Evolutionary conservation across 2,329 filamentous ascomycete species (phyloP).

Genomic region (Neofusicoccum umdonicola): DNA sequence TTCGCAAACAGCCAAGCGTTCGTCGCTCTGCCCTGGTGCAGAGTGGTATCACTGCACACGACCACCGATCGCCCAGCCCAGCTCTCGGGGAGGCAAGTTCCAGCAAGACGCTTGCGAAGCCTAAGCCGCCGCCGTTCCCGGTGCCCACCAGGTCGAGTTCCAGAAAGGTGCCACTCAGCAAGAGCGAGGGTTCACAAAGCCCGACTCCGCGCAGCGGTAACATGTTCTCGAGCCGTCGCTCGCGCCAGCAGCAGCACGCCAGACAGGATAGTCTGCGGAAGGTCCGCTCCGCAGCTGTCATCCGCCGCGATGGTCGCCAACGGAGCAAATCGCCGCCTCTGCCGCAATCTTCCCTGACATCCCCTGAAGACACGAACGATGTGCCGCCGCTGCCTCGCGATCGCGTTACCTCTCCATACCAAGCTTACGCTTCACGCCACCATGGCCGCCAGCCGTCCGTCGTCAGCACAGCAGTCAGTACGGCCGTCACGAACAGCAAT

Average conservation of each 20-base stretch:
- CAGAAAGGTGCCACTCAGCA: slow-evolving; percentile 64
- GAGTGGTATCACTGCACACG: slow-evolving; percentile 70
- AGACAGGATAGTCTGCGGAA: slow-evolving; percentile 70
- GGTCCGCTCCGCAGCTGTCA: slow-evolving; percentile 75
- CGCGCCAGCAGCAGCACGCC: slow-evolving; percentile 44
- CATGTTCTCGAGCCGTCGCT: slow-evolving; percentile 35
- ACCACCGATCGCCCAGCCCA: slow-evolving; percentile 62
- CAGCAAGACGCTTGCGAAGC: slow-evolving; percentile 34
- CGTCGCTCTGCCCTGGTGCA: slow-evolving; percentile 78
- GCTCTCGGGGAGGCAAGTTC: slow-evolving; percentile 55
- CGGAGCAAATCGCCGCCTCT: slow-evolving; percentile 52
- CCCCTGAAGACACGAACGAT: slow-evolving; percentile 60
- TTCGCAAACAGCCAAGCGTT: slow-evolving; percentile 58
- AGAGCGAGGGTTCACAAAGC: slow-evolving; percentile 75
- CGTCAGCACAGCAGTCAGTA: slow-evolving; percentile 58
- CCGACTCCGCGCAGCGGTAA: slow-evolving; percentile 60
- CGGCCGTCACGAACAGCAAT: slow-evolving; percentile 2
- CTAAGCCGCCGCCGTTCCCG: slow-evolving; percentile 72
- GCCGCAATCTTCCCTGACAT: slow-evolving; percentile 6
- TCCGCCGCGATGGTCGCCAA: slow-evolving; percentile 66
- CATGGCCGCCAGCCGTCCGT: slow-evolving; percentile 55
- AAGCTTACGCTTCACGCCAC: slow-evolving; percentile 37
- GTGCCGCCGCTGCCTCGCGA: slow-evolving; percentile 73
- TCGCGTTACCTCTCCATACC: slow-evolving; percentile 59
- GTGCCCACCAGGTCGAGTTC: slow-evolving; percentile 90